These are phyloP conservation scores for Kurtzmaniella fragi DNA, from an alignment of 805 yeast genomes.

Conservation along the genomic window DNA sequence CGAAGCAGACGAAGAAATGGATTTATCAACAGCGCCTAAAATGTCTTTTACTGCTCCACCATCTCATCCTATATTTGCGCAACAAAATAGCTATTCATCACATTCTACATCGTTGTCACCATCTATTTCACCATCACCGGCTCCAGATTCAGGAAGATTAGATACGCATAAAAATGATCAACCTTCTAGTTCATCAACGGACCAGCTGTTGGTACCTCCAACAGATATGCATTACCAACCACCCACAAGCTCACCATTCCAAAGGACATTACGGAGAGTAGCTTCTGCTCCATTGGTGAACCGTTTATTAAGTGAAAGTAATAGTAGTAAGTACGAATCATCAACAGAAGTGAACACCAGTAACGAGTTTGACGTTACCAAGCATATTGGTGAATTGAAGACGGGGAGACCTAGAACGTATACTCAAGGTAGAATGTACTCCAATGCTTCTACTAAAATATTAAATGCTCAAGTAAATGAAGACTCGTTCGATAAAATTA, in stretches of 20 bases:
- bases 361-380: slow-evolving; percentile 38
- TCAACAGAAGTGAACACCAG: slow-evolving; percentile 19
- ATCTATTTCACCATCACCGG: too few relatives aligned
- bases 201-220: background rate
- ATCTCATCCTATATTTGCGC: too few relatives aligned
- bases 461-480: slow-evolving; percentile 81
- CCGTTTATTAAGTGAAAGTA: slow-evolving; percentile 22
- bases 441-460: slow-evolving; percentile 68
- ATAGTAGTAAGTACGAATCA: slow-evolving; percentile 5
- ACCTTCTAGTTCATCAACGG: background rate
- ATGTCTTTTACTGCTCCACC: too few relatives aligned
- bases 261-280: slow-evolving; percentile 57
- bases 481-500: slow-evolving; percentile 80
- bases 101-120: too few relatives aligned
- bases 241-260: slow-evolving; percentile 21
- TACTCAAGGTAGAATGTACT: slow-evolving; percentile 55
- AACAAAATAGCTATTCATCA: too few relatives aligned
- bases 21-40: too few relatives aligned
- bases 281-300: slow-evolving; percentile 77
- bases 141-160: too few relatives aligned
- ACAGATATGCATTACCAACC: slow-evolving; percentile 8
- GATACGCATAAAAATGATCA: too few relatives aligned
- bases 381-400: slow-evolving; percentile 41
- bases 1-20: too few relatives aligned
- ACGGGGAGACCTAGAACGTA: slow-evolving; percentile 33